These are phyloP conservation scores for Ascochyta viciae-villosae DNA, from an alignment of 2,329 filamentous ascomycete genomes.

Conservation along the genomic window DNA sequence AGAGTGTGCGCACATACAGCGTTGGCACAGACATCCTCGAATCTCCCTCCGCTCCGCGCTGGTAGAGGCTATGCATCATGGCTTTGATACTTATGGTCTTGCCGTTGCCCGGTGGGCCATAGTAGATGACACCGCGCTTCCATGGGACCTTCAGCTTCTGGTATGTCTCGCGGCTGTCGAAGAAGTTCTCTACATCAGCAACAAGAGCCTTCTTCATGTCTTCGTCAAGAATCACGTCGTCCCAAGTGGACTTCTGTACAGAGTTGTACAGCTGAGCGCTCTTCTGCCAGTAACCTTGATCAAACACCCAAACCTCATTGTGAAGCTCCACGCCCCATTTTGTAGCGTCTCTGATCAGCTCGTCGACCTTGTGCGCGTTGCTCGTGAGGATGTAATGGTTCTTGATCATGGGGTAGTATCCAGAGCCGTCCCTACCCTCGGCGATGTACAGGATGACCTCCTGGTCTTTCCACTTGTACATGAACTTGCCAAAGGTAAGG, in stretches of 20 bases:
- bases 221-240: constrained; percentile 70
- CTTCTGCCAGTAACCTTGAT: constrained; percentile 69
- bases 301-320: constrained; percentile 71
- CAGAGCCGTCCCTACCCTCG: constrained; percentile 50
- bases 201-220: constrained; percentile 70
- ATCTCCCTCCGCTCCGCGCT: constrained; percentile 51
- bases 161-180: constrained; percentile 66
- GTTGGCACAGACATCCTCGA: constrained; percentile 60
- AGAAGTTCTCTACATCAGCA: constrained; percentile 70
- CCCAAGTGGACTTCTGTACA: constrained; percentile 61
- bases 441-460: constrained; percentile 54
- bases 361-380: constrained; percentile 50
- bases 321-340: constrained; percentile 65
- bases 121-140: constrained; percentile 74
- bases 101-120: constrained; percentile 69
- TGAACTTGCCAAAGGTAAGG: constrained; percentile 54
- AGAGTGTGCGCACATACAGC: constrained; percentile 60
- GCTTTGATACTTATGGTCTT: constrained; percentile 77
- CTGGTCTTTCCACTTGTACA: constrained; percentile 54
- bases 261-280: constrained; percentile 65
- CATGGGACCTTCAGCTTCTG: constrained; percentile 68
- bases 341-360: constrained; percentile 63
- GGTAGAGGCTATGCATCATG: constrained; percentile 69
- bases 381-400: constrained; percentile 55
- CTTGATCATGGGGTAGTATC: constrained; percentile 40